phyloP scores from a whole-genome alignment of 2,329 filamentous ascomycete genomes.

The Colletotrichum limetticola region DNA sequence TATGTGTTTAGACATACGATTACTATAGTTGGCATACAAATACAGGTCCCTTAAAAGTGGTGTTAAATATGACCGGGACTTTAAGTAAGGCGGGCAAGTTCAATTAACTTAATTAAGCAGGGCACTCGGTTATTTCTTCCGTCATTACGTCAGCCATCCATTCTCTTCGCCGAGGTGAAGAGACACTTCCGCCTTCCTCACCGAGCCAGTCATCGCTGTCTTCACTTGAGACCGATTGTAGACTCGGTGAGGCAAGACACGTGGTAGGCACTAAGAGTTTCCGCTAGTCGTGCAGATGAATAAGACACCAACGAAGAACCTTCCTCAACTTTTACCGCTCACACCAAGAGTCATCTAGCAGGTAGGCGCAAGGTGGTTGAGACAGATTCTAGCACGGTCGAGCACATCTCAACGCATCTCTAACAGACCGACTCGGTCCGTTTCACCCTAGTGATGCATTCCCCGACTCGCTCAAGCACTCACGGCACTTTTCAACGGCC shows the following conservation, averaged over 20 bases:
- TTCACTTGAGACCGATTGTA: neutral
- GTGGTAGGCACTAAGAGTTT: neutral
- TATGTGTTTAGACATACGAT: neutral
- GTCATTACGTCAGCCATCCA: neutral
- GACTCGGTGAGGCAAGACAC: neutral
- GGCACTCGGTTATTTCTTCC: no score
- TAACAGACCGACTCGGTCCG: conserved; percentile 23
- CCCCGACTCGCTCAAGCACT: conserved; percentile 4
- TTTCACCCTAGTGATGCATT: conserved; percentile 31
- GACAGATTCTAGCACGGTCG: conserved; percentile 15
- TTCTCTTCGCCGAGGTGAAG: conserved; percentile 6
- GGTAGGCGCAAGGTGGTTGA: neutral
- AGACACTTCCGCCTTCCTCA: neutral
- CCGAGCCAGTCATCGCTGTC: neutral
- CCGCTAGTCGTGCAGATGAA: conserved; percentile 15
- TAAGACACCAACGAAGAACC: conserved; percentile 5
- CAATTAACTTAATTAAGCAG: no score
- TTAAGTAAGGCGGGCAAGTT: no score
- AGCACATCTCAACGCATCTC: conserved; percentile 18
- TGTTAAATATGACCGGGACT: neutral
- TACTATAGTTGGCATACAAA: neutral
- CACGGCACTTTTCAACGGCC: conserved; percentile 12
- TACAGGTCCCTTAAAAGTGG: neutral
- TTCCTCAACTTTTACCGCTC: neutral
- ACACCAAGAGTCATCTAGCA: neutral